Evolutionary conservation across 2,329 filamentous ascomycete genomes (phyloP).

Genomic region (Fusarium xyrophilum): DNA sequence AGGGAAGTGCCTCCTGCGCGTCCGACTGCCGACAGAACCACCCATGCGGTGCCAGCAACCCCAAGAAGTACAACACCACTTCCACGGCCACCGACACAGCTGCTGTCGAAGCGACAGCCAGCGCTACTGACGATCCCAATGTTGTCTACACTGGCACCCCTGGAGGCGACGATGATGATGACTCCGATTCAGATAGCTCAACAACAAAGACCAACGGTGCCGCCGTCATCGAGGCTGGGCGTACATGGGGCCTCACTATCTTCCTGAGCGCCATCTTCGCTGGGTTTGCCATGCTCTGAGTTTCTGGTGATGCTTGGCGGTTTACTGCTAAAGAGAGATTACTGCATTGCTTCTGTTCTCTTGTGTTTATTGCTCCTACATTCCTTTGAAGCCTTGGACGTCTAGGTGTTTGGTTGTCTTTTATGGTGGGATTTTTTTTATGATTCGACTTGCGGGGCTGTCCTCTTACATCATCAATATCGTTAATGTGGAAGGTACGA

Average conservation of each 20-base stretch:
- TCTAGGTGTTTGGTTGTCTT: constrained; percentile 39
- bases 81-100: constrained; percentile 48
- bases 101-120: constrained; percentile 50
- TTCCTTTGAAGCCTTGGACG: constrained; percentile 39
- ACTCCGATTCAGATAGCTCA: constrained; percentile 18
- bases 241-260: constrained; percentile 49
- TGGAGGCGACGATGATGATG: background rate
- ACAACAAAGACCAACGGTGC: constrained; percentile 36
- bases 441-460: constrained; percentile 19
- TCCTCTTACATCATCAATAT: constrained; percentile 33
- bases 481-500: constrained; percentile 21
- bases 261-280: constrained; percentile 50
- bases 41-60: constrained; percentile 75
- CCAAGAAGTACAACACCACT: constrained; percentile 65
- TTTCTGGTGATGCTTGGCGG: background rate
- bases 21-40: constrained; percentile 67
- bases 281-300: constrained; percentile 52
- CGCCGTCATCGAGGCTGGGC: constrained; percentile 46
- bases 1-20: constrained; percentile 63
- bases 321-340: background rate
- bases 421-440: constrained; percentile 26
- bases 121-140: constrained; percentile 43
- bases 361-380: constrained; percentile 34
- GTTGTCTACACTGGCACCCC: constrained; percentile 46
- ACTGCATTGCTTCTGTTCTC: constrained; percentile 25